phyloP scores from a whole-genome alignment of 257 asterid genomes.

The Penstemon newberryi region DNA sequence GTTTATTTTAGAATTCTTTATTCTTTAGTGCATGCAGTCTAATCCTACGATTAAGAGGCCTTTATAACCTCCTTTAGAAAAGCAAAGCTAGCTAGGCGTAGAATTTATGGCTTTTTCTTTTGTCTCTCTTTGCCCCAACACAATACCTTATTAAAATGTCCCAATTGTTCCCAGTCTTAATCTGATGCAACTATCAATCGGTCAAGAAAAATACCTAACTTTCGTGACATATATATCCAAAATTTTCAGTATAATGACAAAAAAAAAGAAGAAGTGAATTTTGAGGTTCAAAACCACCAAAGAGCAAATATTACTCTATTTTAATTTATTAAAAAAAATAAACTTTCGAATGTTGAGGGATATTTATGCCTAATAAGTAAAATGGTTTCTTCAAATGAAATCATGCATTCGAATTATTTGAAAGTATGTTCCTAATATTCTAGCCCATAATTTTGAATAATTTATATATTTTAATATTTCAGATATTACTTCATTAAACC shows the following conservation, averaged over 20 bases:
- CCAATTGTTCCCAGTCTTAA: background rate
- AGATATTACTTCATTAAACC: too few species aligned
- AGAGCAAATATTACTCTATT: background rate
- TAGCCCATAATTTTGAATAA: too few species aligned
- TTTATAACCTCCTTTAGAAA: conserved; percentile 1
- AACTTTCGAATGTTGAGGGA: too few species aligned
- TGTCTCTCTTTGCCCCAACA: conserved; percentile 24
- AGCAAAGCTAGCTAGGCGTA: background rate
- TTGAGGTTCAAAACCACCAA: background rate
- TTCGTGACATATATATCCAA: background rate
- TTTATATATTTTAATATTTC: too few species aligned
- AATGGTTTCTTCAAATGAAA: too few species aligned
- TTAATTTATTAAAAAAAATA: background rate
- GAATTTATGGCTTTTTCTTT: conserved; percentile 13
- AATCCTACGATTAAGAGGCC: conserved; percentile 15
- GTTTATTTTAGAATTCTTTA: background rate
- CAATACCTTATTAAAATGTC: background rate
- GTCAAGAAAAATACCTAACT: background rate
- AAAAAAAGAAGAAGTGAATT: background rate
- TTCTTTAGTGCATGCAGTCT: background rate
- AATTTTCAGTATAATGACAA: background rate
- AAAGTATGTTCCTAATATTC: too few species aligned
- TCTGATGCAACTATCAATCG: conserved; percentile 18
- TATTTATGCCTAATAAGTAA: too few species aligned
- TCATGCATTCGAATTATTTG: too few species aligned